These are phyloP conservation scores for Acanthamoeba triangularis DNA, from an alignment of 208 protist genomes.

Conservation along the genomic window DNA sequence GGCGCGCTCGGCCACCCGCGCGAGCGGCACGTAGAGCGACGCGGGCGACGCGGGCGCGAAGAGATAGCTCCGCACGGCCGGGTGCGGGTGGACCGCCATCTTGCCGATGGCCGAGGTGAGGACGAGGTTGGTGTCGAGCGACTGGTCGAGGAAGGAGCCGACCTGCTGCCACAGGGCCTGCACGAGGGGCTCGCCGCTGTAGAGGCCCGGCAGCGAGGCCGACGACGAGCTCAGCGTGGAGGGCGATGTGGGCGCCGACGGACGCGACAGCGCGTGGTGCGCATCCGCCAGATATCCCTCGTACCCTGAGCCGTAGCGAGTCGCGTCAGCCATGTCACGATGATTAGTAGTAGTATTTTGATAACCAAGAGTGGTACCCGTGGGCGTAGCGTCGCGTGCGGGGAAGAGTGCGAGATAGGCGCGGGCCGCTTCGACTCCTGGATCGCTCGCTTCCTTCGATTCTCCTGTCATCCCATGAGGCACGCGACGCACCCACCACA, in stretches of 20 bases:
- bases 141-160: conserved; percentile 12
- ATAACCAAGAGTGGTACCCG: not conserved
- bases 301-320: not conserved
- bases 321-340: not conserved
- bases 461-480: not conserved
- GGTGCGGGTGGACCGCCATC: conserved; percentile 10
- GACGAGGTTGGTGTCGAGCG: conserved; percentile 13
- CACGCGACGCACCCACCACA: too few relatives aligned
- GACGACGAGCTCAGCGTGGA: not conserved
- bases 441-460: not conserved
- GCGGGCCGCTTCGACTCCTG: not conserved
- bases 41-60: not conserved
- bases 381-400: not conserved
- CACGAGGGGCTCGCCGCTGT: conserved; percentile 35
- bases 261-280: not conserved
- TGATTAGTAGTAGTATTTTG: not conserved
- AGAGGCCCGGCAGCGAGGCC: not conserved
- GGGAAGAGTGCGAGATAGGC: conserved; percentile 18
- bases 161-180: conserved; percentile 27
- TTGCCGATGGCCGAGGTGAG: conserved; percentile 29
- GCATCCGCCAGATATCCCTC: conserved; percentile 2
- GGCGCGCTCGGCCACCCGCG: too few relatives aligned
- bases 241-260: not conserved
- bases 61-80: not conserved
- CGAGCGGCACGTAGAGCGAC: not conserved